Conservation (phyloP, 2,329 filamentous ascomycete genomes). For the Fusarium luffae region DNA sequence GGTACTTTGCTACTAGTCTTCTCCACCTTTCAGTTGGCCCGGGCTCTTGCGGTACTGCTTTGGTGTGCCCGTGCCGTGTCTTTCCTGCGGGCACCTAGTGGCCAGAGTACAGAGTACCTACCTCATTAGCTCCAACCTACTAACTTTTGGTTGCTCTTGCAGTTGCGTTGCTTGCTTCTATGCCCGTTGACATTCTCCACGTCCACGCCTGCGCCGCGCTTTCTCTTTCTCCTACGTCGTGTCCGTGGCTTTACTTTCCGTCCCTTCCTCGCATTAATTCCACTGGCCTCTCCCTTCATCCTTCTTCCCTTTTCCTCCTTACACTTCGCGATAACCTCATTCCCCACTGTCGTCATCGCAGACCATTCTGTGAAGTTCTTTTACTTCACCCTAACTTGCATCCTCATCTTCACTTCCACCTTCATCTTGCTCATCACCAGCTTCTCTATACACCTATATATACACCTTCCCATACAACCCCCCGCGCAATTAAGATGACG, state of each 20-base stretch:
- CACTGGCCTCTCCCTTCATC: constrained; percentile 22
- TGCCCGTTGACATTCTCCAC: constrained; percentile 31
- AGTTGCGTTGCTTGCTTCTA: constrained; percentile 22
- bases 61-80: constrained; percentile 23
- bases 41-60: constrained; percentile 18
- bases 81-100: constrained; percentile 15
- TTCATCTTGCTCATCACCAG: constrained; percentile 6
- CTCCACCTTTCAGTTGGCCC: constrained; percentile 23
- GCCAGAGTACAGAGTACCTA: background rate
- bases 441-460: constrained; percentile 8
- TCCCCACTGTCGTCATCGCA: constrained; percentile 24
- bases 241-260: constrained; percentile 26
- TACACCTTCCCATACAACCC: constrained; percentile 26
- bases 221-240: constrained; percentile 29
- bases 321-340: constrained; percentile 39
- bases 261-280: constrained; percentile 38
- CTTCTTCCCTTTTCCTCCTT: constrained; percentile 20
- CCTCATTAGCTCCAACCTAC: constrained; percentile 6
- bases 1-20: constrained; percentile 12
- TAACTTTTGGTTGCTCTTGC: constrained; percentile 1
- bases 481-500: constrained; percentile 36
- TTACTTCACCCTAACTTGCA: constrained; percentile 14
- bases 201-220: constrained; percentile 17
- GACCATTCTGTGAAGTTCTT: constrained; percentile 18
- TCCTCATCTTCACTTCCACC: constrained; percentile 6